Base-by-base conservation (phyloP, 441 rosid species). In the Erysimum cheiri region DNA sequence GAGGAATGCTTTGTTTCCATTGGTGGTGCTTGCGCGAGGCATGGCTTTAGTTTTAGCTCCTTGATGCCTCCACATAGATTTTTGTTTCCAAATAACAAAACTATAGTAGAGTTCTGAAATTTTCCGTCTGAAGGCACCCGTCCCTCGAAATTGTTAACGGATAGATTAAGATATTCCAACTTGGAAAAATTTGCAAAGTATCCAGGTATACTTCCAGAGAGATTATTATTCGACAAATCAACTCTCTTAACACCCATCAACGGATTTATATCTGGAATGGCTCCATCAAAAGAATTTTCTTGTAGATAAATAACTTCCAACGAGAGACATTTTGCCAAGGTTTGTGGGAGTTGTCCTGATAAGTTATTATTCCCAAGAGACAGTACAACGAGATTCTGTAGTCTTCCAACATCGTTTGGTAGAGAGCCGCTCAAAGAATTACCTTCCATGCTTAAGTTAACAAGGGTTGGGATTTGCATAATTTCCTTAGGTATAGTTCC, bases 141-240 rank as follows among this genome's bases (percentile, higher is more conserved):
- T 62, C 69, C 69, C 1, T 63, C 3, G 0, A 71, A 8, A 4
- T 44, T 71, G 57, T 71, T 71, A 12, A 3, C 0, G 2, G 75
- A 71, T 15, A 71, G 26, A 63, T 63, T 71, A 29, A 74, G 57
- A 68, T 52, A 59, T 10, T 74, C 22, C 50, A 74, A 13, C 6
- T 1, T 5, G 0, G 47, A 8, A 5, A 74, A 74, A 1, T 33
- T 53, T 26, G 43, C 57, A 28, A 74, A 1, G 8, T 39, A 59
- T 22, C 0, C 19, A 59, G 48, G 33, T 4, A 74, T 52, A 3
- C 9, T 52, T 59, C 35, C 48, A 19, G 19, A 37, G 8, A 57
- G 15, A 19, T 19, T 5, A 19, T 57, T 36, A 0, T 6, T 19
- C 0, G 62, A 57, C 1, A 57, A 22, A 39, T 56, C 43, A 35